These are phyloP conservation scores for Immersiporthe knoxdaviesiana DNA, from an alignment of 2,329 filamentous ascomycete genomes.

Conservation along the genomic window DNA sequence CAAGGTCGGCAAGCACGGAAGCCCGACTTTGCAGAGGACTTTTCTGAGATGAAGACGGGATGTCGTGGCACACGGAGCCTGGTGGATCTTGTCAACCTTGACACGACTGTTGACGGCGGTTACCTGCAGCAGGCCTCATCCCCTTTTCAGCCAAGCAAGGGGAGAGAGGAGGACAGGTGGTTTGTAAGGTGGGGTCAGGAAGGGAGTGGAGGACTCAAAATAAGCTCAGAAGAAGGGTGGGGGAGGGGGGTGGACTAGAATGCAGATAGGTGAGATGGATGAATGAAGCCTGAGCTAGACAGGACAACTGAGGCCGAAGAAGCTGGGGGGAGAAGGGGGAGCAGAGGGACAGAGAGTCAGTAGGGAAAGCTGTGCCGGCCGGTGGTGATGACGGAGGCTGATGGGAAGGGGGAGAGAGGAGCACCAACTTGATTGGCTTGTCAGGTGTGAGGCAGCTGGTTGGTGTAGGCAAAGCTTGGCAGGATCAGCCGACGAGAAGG, in stretches of 20 bases:
- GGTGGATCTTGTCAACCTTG: constrained; percentile 2
- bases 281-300: background rate
- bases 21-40: background rate
- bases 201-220: background rate
- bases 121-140: background rate
- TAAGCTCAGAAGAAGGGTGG: background rate
- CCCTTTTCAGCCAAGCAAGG: background rate
- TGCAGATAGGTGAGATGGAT: background rate
- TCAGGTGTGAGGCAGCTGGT: background rate
- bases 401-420: background rate
- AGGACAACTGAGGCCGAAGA: background rate
- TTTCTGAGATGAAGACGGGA: background rate
- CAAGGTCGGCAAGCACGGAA: constrained; percentile 3
- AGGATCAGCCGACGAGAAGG: too few relatives aligned
- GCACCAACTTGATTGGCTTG: background rate
- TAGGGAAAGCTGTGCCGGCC: too few relatives aligned
- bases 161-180: background rate
- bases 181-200: background rate
- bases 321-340: background rate
- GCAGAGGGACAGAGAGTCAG: too few relatives aligned
- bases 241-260: too few relatives aligned
- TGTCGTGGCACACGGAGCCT: background rate
- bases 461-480: background rate
- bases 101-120: background rate
- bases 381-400: background rate